A percentile compares a stretch with the other conserved stretches of the same genome.
phyloP scores from a whole-genome alignment of 306 rosid species.

The Acacia crassicarpa region DNA sequence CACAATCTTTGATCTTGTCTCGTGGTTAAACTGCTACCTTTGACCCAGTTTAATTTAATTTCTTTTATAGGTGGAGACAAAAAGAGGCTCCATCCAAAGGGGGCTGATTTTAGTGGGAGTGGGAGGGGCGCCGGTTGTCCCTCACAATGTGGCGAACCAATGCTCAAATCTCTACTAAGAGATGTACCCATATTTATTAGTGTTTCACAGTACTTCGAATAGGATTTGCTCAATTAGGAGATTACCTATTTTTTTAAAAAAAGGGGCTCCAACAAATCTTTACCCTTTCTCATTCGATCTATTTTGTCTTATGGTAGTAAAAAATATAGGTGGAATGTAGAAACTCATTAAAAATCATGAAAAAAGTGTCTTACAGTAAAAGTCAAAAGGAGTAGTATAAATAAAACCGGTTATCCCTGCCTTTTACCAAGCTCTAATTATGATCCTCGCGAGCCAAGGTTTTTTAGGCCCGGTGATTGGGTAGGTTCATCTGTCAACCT shows the following conservation, averaged over 20 bases:
- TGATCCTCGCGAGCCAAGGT: background rate
- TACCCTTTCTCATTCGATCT: background rate
- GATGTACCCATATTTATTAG: no score
- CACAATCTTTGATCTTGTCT: background rate
- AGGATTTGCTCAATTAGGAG: no score
- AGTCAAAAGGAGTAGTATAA: background rate
- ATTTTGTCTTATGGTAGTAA: background rate
- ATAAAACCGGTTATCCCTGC: background rate
- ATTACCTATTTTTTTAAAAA: no score
- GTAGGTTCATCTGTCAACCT: background rate
- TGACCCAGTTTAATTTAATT: background rate
- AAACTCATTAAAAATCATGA: no score
- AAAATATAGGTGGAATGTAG: no score
- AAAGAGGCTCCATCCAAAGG: background rate
- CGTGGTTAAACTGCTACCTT: background rate
- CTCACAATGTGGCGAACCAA: accelerated
- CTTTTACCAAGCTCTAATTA: background rate
- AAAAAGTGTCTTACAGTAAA: background rate
- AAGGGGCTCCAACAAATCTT: background rate
- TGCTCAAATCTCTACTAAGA: no score
- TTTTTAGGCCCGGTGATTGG: background rate
- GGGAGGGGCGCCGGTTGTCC: no score
- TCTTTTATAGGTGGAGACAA: background rate
- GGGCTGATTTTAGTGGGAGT: accelerated
- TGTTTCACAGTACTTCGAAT: accelerated